phyloP scores from a whole-genome alignment of 2,329 filamentous ascomycete genomes.

The Ophiostoma pallidulum region DNA sequence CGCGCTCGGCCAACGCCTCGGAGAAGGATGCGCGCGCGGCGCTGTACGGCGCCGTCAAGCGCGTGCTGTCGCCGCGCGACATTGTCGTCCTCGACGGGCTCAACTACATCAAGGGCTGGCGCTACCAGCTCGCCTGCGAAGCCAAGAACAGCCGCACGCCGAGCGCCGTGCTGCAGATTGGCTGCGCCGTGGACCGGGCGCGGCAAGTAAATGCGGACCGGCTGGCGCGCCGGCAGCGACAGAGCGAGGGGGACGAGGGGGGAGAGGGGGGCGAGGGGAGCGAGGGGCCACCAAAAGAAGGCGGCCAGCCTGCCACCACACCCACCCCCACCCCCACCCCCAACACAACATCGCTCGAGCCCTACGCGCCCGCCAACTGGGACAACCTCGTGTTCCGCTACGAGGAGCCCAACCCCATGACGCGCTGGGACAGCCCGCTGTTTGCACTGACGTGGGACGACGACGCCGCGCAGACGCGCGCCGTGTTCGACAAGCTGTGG shows the following conservation, averaged over 20 bases:
- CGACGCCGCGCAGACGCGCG: slow-evolving; percentile 44
- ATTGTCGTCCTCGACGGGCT: slow-evolving; percentile 71
- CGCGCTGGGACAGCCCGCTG: slow-evolving; percentile 72
- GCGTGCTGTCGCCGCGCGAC: slow-evolving; percentile 59
- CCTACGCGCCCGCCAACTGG: slow-evolving; percentile 53
- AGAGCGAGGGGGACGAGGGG: too few species aligned
- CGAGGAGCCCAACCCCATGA: slow-evolving; percentile 81
- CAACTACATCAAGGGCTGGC: slow-evolving; percentile 86
- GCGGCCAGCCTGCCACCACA: too few species aligned
- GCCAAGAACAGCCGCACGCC: slow-evolving; percentile 70
- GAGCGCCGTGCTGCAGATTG: slow-evolving; percentile 62
- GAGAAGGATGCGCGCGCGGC: slow-evolving; percentile 76
- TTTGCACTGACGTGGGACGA: slow-evolving; percentile 75
- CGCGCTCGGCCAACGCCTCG: slow-evolving; percentile 60
- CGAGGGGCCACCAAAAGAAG: too few species aligned
- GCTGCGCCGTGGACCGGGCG: slow-evolving; percentile 44
- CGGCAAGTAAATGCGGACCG: slow-evolving; percentile 51
- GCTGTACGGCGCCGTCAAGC: slow-evolving; percentile 69
- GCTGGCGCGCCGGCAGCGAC: too few species aligned
- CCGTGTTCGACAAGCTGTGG: slow-evolving; percentile 60
- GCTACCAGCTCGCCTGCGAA: slow-evolving; percentile 79
- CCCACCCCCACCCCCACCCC: too few species aligned
- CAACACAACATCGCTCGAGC: too few species aligned
- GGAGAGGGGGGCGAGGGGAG: neutral
- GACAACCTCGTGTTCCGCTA: slow-evolving; percentile 75